Base-by-base conservation (phyloP, 176 grass and related monocot species). In the Oryza punctata region DNA sequence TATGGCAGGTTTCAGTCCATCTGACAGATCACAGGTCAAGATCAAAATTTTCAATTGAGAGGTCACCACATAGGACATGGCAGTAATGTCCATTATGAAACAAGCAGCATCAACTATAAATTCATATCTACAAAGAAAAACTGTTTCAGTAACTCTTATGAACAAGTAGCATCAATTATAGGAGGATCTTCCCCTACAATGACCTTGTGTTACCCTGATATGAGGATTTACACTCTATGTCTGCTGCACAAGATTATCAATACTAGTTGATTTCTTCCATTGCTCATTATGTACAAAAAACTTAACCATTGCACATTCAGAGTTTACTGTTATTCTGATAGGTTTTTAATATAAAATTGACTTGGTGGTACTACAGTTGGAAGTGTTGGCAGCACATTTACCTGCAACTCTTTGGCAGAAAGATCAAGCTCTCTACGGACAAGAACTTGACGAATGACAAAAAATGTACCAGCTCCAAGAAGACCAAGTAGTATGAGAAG, bases 321-420 rank as follows among this genome's bases (percentile, higher is more conserved):
- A 18, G 18, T 41, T 33, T n/a, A 30, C 11, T 27, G 4, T 67
- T n/a, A 65, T 33, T 75, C 52, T 10, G 30, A 4, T 18, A 45
- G 43, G 0, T 54, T 78, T 72, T 78, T n/a, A 82, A 61, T 59
- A 77, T 46, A 85, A 40, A 30, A 68, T 3, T 49, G 11, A 63
- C 28, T 18, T 18, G 45, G 29, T 16, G 13, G 16, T 14, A 82
- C 18, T 70, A 70, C 26, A 44, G 47, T 29, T 73, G 30, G 5
- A 54, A 69, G 11, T 85, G 40, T 65, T 80, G 24, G 26, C 11
- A 76, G 63, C 46, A 69, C 24, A 57, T 70, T 79, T 91, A 95
- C 96, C 84, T 98, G 96, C 85, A 98, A 90, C 73, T 98, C 96
- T 91, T 98, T 98, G 7, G 96, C 96, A 80, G 96, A 98, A 88